Conservation (phyloP, 1,284 basidiomycete species). For the Takashimella koratensis region DNA sequence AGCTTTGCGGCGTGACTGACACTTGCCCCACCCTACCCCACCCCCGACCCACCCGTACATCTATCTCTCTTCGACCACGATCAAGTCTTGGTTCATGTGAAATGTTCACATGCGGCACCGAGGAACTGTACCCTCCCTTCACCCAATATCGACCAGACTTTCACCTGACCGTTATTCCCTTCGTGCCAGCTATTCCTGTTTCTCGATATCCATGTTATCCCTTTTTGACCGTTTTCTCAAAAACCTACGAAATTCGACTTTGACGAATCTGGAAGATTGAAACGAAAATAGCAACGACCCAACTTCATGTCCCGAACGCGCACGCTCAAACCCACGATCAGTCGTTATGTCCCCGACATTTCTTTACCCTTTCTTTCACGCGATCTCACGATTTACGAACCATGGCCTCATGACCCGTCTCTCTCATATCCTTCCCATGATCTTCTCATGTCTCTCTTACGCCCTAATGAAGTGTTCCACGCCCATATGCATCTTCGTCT, state of each 20-base stretch:
- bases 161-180: background rate
- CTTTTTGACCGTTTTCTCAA: background rate
- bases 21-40: too few relatives aligned
- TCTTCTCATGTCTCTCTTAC: too few relatives aligned
- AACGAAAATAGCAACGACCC: background rate
- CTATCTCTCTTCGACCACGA: background rate
- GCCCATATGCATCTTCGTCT: too few relatives aligned
- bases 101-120: constrained; percentile 75
- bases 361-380: too few relatives aligned
- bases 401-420: too few relatives aligned
- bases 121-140: constrained; percentile 56
- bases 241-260: background rate
- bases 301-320: too few relatives aligned
- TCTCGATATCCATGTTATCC: background rate
- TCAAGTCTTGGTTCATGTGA: constrained; percentile 64
- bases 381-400: too few relatives aligned
- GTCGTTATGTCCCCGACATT: too few relatives aligned
- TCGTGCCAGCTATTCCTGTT: background rate
- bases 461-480: too few relatives aligned
- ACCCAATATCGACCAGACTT: background rate
- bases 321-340: constrained; percentile 1
- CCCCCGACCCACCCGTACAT: too few relatives aligned
- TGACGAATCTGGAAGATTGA: background rate
- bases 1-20: constrained; percentile 2
- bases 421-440: too few relatives aligned